Conservation (phyloP, 2,329 filamentous ascomycete species). For the Fusarium piperis region DNA sequence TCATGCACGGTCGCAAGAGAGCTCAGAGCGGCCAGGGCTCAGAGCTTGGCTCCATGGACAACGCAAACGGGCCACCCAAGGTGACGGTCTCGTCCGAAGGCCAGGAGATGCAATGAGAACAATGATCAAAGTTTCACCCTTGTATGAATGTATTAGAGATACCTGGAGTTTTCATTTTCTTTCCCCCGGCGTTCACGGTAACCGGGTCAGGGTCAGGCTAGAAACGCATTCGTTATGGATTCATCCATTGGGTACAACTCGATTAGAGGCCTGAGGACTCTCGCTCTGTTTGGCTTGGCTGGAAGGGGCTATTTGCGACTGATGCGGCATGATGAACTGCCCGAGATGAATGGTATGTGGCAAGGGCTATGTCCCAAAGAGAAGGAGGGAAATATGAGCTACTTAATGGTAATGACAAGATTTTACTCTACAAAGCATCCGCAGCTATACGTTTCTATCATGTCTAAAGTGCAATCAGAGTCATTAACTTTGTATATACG, state of each 20-base stretch:
- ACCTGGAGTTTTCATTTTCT: constrained; percentile 36
- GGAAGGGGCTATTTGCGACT: constrained; percentile 4
- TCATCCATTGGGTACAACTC: constrained; percentile 28
- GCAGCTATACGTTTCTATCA: neutral
- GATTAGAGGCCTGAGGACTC: constrained; percentile 18
- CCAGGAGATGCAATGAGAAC: constrained; percentile 39
- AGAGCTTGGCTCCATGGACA: constrained; percentile 74
- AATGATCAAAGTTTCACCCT: constrained; percentile 16
- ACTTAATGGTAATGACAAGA: constrained; percentile 42
- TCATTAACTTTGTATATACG: neutral
- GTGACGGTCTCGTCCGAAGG: constrained; percentile 41
- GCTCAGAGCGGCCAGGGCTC: constrained; percentile 72
- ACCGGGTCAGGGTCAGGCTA: constrained; percentile 29
- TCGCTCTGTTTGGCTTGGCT: constrained; percentile 24
- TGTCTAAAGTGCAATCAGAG: neutral
- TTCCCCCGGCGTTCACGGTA: constrained; percentile 40
- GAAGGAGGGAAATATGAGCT: constrained; percentile 27
- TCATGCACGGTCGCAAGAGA: constrained; percentile 76
- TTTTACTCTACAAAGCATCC: constrained; percentile 17
- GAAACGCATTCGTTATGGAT: constrained; percentile 38
- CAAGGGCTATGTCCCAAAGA: constrained; percentile 14
- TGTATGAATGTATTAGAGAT: constrained; percentile 42
- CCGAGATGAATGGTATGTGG: constrained; percentile 4
- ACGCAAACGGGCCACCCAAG: constrained; percentile 36
- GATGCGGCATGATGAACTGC: neutral